These are phyloP conservation scores for Neotropicomus parvogracilis DNA, from an alignment of 1,284 basidiomycete species.

Conservation along the genomic window DNA sequence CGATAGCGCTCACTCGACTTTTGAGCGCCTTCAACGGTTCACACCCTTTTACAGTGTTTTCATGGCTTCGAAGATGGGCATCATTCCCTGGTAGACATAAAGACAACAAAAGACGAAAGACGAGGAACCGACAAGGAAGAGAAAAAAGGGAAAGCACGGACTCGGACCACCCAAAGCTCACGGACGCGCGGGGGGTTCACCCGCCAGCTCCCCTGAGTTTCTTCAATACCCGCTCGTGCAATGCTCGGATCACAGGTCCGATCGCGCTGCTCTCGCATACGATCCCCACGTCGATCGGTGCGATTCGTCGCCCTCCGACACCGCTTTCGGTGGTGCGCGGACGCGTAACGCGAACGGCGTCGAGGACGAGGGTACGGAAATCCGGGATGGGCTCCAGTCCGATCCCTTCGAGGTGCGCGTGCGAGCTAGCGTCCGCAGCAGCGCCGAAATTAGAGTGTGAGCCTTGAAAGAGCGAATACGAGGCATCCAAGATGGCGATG, in stretches of 20 bases:
- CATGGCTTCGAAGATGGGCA: too few relatives aligned
- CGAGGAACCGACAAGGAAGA: too few relatives aligned
- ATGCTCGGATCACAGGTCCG: conserved; percentile 42
- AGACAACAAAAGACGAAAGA: neutral
- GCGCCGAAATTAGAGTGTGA: neutral
- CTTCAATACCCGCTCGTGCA: conserved; percentile 44
- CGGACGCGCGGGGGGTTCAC: conserved; percentile 1
- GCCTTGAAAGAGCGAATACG: conserved; percentile 52
- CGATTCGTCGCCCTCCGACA: conserved; percentile 34
- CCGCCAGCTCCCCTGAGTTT: conserved; percentile 20
- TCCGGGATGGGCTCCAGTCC: conserved; percentile 60
- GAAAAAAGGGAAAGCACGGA: neutral
- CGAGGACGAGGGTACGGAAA: conserved; percentile 48
- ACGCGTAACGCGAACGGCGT: conserved; percentile 32
- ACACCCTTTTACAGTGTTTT: too few relatives aligned
- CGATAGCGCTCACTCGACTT: too few relatives aligned
- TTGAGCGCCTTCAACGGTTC: too few relatives aligned
- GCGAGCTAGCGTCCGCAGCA: neutral
- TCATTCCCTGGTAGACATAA: conserved; percentile 1
- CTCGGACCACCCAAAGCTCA: too few relatives aligned
- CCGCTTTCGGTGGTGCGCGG: conserved; percentile 9
- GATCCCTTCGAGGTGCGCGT: conserved; percentile 24
- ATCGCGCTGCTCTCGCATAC: conserved; percentile 55
- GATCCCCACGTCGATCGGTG: conserved; percentile 57
- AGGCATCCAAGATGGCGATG: conserved; percentile 65